These are phyloP conservation scores for Coleophoma eucalyptorum DNA, from an alignment of 2,329 filamentous ascomycete genomes.

Conservation along the genomic window DNA sequence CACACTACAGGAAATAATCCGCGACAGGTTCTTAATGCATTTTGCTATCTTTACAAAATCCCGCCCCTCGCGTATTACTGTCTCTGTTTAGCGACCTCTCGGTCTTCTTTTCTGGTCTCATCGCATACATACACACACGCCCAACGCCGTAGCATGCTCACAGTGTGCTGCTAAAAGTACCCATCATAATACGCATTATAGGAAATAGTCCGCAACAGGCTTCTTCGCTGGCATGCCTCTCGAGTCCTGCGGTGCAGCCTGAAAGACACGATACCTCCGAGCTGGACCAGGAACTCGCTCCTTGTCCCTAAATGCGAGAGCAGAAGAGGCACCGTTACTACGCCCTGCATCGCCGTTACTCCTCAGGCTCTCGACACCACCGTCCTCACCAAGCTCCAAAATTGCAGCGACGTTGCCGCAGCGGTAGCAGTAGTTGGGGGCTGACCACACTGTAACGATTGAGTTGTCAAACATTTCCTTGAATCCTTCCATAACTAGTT, in stretches of 20 bases:
- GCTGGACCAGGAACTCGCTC: conserved; percentile 69
- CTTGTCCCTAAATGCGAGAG: conserved; percentile 43
- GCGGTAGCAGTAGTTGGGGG: conserved; percentile 89
- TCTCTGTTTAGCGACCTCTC: too few species aligned
- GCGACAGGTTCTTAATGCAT: conserved; percentile 94
- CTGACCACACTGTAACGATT: conserved; percentile 98
- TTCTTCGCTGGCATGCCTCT: conserved; percentile 99
- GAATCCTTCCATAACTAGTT: conserved; percentile 98
- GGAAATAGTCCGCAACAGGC: conserved; percentile 94
- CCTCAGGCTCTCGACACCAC: conserved; percentile 39
- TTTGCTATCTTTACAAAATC: too few species aligned
- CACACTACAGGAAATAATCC: conserved; percentile 78
- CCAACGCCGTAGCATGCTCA: too few species aligned
- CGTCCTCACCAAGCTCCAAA: conserved; percentile 86
- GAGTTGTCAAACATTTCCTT: conserved; percentile 98
- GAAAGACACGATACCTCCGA: conserved; percentile 89
- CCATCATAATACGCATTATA: conserved; percentile 53
- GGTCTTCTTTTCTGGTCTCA: too few species aligned
- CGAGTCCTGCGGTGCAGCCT: conserved; percentile 92
- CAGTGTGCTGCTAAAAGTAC: not conserved
- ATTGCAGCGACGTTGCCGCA: conserved; percentile 96
- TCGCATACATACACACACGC: too few species aligned
- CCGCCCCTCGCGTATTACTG: too few species aligned
- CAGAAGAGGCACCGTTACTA: conserved; percentile 38
- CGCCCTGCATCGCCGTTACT: conserved; percentile 44